Conservation (phyloP, 202 grass and related monocot species). For the Setaria italica region DNA sequence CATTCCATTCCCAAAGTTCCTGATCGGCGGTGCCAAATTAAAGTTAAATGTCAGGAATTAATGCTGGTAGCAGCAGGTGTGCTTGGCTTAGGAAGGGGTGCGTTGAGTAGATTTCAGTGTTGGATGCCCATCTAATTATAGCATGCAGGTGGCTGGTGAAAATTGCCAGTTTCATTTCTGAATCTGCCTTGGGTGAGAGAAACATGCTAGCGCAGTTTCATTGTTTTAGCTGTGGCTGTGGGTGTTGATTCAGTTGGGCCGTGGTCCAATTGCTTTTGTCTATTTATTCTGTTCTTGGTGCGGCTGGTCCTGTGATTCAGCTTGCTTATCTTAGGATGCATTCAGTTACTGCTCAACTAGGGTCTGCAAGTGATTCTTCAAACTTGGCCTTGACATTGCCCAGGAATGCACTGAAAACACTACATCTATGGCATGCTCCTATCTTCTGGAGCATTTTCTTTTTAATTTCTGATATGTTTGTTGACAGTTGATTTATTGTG, state of each 20-base stretch:
- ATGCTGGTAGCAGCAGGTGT: not conserved
- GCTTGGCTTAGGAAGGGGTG: not conserved
- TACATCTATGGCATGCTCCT: not conserved
- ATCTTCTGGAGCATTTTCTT: not conserved
- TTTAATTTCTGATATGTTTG: not conserved
- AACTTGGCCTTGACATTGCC: not conserved
- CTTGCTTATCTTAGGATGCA: not conserved
- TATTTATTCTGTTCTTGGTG: not conserved
- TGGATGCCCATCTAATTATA: not conserved
- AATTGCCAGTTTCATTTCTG: not conserved
- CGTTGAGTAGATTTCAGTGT: not conserved
- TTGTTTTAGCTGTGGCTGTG: not conserved
- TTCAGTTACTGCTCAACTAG: not conserved
- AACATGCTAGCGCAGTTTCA: not conserved
- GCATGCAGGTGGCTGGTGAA: not conserved
- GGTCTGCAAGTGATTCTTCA: not conserved
- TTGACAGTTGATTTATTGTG: not conserved
- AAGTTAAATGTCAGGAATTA: not conserved
- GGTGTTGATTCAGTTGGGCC: not conserved
- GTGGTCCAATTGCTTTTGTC: not conserved
- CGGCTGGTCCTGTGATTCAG: not conserved
- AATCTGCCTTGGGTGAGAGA: not conserved
- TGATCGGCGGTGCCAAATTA: not conserved
- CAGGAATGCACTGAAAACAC: not conserved
- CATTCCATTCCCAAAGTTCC: not conserved